phyloP scores from a whole-genome alignment of 1,284 basidiomycete species.

The Irpex sp. region DNA sequence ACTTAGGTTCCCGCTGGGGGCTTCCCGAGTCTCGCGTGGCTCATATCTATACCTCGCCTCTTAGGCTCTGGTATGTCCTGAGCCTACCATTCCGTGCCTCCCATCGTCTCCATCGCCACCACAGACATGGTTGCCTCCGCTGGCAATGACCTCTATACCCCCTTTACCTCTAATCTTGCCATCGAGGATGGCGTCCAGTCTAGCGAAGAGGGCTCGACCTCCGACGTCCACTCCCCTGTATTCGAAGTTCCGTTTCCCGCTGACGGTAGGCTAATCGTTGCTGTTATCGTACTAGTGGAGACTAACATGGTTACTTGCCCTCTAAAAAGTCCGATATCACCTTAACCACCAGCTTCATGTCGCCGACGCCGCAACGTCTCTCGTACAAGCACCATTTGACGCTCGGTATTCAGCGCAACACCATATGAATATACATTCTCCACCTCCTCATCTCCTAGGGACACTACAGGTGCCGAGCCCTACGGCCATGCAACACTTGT shows the following conservation, averaged over 20 bases:
- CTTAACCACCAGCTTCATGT: conserved; percentile 27
- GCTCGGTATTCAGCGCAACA: conserved; percentile 23
- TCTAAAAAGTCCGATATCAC: conserved; percentile 70
- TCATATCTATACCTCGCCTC: conserved; percentile 32
- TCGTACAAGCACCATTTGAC: conserved; percentile 24
- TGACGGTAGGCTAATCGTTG: conserved; percentile 27
- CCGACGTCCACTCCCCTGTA: conserved; percentile 65
- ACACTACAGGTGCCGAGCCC: conserved; percentile 28
- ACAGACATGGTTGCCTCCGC: conserved; percentile 50
- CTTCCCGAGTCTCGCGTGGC: conserved; percentile 30
- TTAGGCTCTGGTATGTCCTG: conserved; percentile 29
- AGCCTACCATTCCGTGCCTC: conserved; percentile 26
- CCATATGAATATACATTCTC: conserved; percentile 23
- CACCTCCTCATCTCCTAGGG: conserved; percentile 27
- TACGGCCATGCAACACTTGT: conserved; percentile 22
- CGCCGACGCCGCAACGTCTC: conserved; percentile 17
- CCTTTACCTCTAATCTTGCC: conserved; percentile 46
- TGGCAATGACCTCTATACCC: conserved; percentile 51
- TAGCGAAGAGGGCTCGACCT: conserved; percentile 56
- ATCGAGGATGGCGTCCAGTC: conserved; percentile 64
- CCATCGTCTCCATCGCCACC: conserved; percentile 19
- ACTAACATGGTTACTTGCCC: conserved; percentile 34
- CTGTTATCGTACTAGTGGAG: conserved; percentile 18
- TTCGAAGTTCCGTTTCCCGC: conserved; percentile 48
- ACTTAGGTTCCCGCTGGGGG: background rate